Conservation (phyloP, 805 yeast species). For the Wickerhamiella vanderwaltii region DNA sequence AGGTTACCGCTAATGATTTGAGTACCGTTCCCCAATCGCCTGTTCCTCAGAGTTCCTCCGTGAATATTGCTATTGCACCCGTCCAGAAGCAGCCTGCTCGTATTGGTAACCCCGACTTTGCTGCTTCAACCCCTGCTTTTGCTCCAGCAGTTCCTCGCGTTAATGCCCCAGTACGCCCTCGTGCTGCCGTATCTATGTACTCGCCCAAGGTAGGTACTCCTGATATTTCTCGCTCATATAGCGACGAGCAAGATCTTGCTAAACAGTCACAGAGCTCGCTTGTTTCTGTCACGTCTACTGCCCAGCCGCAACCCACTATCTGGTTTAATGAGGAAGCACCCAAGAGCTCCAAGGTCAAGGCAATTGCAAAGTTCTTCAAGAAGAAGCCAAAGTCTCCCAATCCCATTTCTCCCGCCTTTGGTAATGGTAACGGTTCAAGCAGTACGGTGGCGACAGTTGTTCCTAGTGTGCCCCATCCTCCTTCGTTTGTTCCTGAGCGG, state of each 20-base stretch:
- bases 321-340: conserved; percentile 9
- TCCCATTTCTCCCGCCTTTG: not conserved
- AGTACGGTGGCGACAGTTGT: not conserved
- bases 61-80: no score
- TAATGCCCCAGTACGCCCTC: conserved; percentile 2
- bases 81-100: not conserved
- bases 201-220: conserved; percentile 7
- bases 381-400: conserved; percentile 10
- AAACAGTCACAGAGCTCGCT: not conserved
- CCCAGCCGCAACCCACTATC: conserved; percentile 1
- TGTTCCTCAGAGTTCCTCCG: not conserved
- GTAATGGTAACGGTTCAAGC: not conserved
- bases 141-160: conserved; percentile 1
- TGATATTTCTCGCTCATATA: conserved; percentile 1
- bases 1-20: conserved; percentile 4
- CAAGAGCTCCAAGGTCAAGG: conserved; percentile 6
- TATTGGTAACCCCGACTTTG: not conserved
- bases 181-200: conserved; percentile 7
- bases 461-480: no score
- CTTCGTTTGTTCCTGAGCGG: no score
- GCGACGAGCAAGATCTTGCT: conserved; percentile 6
- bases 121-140: not conserved
- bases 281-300: not conserved
- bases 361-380: conserved; percentile 6
- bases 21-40: conserved; percentile 10